Evolutionary conservation across 768 basidiomycete species (phyloP), one percentile per base, ranked within the genome.

Genomic region (Stropharia rugosoannulata): DNA sequence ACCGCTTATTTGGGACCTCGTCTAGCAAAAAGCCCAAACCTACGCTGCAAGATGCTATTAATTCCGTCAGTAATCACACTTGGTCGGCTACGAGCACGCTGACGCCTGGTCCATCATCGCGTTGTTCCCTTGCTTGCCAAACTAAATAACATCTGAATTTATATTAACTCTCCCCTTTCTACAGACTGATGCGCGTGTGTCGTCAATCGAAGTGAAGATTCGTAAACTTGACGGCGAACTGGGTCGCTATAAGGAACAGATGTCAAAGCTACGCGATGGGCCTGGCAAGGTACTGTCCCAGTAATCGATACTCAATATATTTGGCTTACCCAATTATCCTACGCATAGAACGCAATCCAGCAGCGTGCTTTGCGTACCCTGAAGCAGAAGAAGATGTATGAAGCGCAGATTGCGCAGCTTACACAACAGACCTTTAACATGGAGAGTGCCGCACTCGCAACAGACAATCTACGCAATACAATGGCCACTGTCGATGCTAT

Each of bases 401-500:
- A 99, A 69, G 80, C 78, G 12, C 97, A 99, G 70, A 81, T 98
- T 38, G 80, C 85, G 8, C 94, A 97, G 70, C 80, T 99, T 13
- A 78, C 89, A 27, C 97, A 98, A 68, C 97, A 98, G 70, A 88
- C 92, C 19, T 98, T 93, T 78, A 98, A 99, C 73, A 98, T 98
- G 91, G 95, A 99, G 75, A 94, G 91, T 52, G 90, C 95, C 11
- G 84, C 90, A 12, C 85, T 98, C 65, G 87, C 93, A 8, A 98
- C 96, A n/a, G 97, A 98, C 75, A 98, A 98, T 71, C 72, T 98
- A 64, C 86, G 93, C 60, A 98, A 98, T 69, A 98, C 97, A 64
- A 98, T 99, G 96, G 96, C 93, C 11, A 98, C 97, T 0, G 85
- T 98, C 27, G 93, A 97, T 61, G 97, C 95, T 5, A 98, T 99